Evolutionary conservation across 345 rosid species (phyloP).

Genomic region (Linum usitatissimum): DNA sequence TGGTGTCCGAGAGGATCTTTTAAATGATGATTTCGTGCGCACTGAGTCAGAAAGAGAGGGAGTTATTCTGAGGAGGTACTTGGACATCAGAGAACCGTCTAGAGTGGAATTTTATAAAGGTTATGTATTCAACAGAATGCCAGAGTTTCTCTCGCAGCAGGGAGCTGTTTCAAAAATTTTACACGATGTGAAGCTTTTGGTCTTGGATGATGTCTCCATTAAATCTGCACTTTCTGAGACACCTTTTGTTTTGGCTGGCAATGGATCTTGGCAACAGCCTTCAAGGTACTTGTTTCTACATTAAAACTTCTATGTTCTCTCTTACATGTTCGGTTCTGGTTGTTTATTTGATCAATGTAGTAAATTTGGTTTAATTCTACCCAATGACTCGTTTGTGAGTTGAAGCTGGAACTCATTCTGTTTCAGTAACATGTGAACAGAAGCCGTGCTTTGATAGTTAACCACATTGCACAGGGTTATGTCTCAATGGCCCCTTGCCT

Average conservation of each 20-base stretch:
- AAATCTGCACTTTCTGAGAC: constrained; percentile 42
- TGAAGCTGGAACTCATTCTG: background rate
- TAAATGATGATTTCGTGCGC: constrained; percentile 77
- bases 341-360: background rate
- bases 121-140: constrained; percentile 74
- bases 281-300: constrained; percentile 41
- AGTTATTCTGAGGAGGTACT: constrained; percentile 51
- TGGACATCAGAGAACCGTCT: constrained; percentile 59
- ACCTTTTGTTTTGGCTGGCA: constrained; percentile 73
- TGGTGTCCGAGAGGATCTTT: constrained; percentile 61
- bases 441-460: background rate
- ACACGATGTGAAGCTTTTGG: constrained; percentile 63
- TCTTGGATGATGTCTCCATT: constrained; percentile 52
- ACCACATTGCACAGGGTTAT: background rate
- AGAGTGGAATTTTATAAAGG: constrained; percentile 65
- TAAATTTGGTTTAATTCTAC: background rate
- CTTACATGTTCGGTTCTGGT: background rate
- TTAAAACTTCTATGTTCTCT: background rate
- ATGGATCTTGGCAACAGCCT: constrained; percentile 86
- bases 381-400: background rate
- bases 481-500: background rate
- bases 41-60: constrained; percentile 78
- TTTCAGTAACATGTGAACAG: background rate
- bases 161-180: constrained; percentile 57
- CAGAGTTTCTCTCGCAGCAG: constrained; percentile 56